A percentile compares a stretch with the other conserved stretches of the same genome.
Evolutionary conservation across 1,284 basidiomycete species (phyloP).

Genomic region (Tranzscheliella williamsii): DNA sequence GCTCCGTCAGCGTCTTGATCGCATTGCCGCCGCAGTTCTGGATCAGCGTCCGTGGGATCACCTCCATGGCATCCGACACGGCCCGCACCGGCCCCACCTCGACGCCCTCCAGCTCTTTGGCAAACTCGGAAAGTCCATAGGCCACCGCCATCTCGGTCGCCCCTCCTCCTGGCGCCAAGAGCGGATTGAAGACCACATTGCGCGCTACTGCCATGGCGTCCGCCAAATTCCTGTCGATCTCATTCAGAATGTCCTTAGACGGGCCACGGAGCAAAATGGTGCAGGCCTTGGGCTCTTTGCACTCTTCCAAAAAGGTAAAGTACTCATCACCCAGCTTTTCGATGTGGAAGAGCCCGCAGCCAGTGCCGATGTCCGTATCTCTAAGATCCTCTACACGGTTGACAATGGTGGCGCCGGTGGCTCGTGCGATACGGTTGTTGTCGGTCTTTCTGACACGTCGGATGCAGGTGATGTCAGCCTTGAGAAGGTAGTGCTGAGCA

Average conservation of each 20-base stretch:
- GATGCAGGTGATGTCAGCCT: conserved; percentile 86
- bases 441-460: conserved; percentile 96
- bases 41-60: conserved; percentile 90
- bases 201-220: conserved; percentile 97
- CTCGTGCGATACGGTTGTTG: conserved; percentile 96
- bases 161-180: conserved; percentile 88
- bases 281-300: conserved; percentile 91
- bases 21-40: conserved; percentile 96
- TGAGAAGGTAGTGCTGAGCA: conserved; percentile 88
- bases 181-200: conserved; percentile 94
- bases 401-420: conserved; percentile 92
- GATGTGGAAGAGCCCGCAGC: conserved; percentile 91
- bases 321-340: conserved; percentile 98
- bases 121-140: conserved; percentile 83
- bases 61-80: conserved; percentile 94
- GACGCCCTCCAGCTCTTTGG: conserved; percentile 71
- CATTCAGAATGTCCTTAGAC: conserved; percentile 96
- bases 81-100: conserved; percentile 89
- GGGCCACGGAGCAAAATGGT: conserved; percentile 97
- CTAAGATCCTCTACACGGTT: conserved; percentile 94
- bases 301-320: conserved; percentile 94
- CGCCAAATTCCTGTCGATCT: conserved; percentile 94
- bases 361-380: conserved; percentile 85
- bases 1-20: conserved; percentile 86
- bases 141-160: conserved; percentile 98